These are phyloP conservation scores for Allantophomopsis cytisporea DNA, from an alignment of 2,329 filamentous ascomycete species.

Conservation along the genomic window DNA sequence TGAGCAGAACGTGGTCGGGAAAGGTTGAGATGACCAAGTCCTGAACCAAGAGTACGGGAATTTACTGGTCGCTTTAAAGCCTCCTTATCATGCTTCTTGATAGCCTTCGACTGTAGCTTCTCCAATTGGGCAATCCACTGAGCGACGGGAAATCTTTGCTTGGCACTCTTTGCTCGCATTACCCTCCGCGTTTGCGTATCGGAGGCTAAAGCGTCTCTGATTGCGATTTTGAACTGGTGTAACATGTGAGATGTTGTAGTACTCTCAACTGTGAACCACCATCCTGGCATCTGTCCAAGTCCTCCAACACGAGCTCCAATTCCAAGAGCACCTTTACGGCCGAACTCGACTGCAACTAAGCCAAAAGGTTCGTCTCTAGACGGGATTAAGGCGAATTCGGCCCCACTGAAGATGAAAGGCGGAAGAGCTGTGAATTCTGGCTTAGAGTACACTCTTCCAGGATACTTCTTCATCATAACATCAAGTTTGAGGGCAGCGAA, in stretches of 20 bases:
- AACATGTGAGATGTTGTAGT: slow-evolving; percentile 48
- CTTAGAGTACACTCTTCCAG: slow-evolving; percentile 48
- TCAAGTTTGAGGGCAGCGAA: slow-evolving; percentile 52
- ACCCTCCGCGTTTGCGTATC: slow-evolving; percentile 38
- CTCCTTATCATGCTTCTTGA: slow-evolving; percentile 28
- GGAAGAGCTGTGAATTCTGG: slow-evolving; percentile 52
- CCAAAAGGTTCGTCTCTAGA: slow-evolving; percentile 56
- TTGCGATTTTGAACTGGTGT: slow-evolving; percentile 50
- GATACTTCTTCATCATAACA: slow-evolving; percentile 49
- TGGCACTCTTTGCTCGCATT: slow-evolving; percentile 51
- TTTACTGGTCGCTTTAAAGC: slow-evolving; percentile 22
- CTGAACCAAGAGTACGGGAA: too few species aligned
- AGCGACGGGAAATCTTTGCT: slow-evolving; percentile 52
- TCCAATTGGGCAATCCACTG: slow-evolving; percentile 54
- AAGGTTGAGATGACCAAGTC: too few species aligned
- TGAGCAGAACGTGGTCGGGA: too few species aligned
- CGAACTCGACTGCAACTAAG: slow-evolving; percentile 54
- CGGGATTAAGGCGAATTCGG: slow-evolving; percentile 53
- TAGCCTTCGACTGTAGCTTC: slow-evolving; percentile 45
- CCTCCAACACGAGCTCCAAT: slow-evolving; percentile 52
- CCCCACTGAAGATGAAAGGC: slow-evolving; percentile 50
- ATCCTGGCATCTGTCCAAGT: slow-evolving; percentile 54
- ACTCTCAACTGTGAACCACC: slow-evolving; percentile 58
- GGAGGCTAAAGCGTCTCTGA: slow-evolving; percentile 44
- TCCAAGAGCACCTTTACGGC: slow-evolving; percentile 52